Percentiles rank a stretch among this genome's conserved stretches.
These are phyloP conservation scores for Septoria petroselini DNA, from an alignment of 2,329 filamentous ascomycete genomes.

Conservation along the genomic window DNA sequence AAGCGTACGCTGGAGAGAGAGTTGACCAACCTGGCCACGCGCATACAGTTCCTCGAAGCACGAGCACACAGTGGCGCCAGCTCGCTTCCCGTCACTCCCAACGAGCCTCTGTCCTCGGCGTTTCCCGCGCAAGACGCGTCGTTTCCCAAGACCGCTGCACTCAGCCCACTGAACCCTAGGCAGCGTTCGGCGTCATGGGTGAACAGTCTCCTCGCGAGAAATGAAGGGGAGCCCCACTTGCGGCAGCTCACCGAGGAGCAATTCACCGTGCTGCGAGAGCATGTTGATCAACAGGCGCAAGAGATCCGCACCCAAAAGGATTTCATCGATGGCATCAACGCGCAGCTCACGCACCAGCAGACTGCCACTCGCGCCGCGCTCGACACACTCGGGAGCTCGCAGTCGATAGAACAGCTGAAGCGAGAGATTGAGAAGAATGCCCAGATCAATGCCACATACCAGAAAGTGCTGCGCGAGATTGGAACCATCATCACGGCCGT, in stretches of 20 bases:
- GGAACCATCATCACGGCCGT: slow-evolving; percentile 97
- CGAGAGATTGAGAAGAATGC: slow-evolving; percentile 95
- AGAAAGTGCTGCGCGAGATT: slow-evolving; percentile 93
- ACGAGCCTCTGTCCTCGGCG: slow-evolving; percentile 58
- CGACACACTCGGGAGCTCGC: slow-evolving; percentile 73
- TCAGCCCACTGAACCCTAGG: slow-evolving; percentile 28
- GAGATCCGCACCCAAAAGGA: slow-evolving; percentile 84
- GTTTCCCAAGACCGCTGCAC: slow-evolving; percentile 32
- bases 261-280: slow-evolving; percentile 79
- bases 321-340: slow-evolving; percentile 79
- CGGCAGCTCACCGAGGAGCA: slow-evolving; percentile 72
- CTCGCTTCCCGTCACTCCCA: slow-evolving; percentile 73
- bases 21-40: slow-evolving; percentile 70
- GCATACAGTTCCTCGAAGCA: slow-evolving; percentile 79
- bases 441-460: slow-evolving; percentile 97
- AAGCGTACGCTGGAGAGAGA: slow-evolving; percentile 81
- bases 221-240: slow-evolving; percentile 49
- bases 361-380: slow-evolving; percentile 79
- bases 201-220: slow-evolving; percentile 54
- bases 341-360: slow-evolving; percentile 81
- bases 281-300: slow-evolving; percentile 90
- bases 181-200: slow-evolving; percentile 46
- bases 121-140: slow-evolving; percentile 55
- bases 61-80: slow-evolving; percentile 55
- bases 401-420: slow-evolving; percentile 86